Base-by-base conservation (phyloP, 1,139 yeast genomes). In the Saccharomyces hybrid region DNA sequence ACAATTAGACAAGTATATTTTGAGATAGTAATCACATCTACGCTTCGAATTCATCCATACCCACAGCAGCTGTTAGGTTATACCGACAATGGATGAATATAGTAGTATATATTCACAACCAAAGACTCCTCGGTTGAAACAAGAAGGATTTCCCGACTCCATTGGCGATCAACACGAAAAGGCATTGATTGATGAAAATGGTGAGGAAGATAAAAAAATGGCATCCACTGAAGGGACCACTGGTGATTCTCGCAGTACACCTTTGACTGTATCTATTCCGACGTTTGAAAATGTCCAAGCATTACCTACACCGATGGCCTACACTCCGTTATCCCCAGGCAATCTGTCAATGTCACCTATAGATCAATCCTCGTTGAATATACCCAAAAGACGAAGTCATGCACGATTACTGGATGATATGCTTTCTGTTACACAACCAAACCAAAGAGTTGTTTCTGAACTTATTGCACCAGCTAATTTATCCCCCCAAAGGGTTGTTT, bases 271-370 rank as follows among this genome's bases (percentile, higher is more conserved):
- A 9, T 49, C 57, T 16, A 61, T 58, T 9, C 62, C 67, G 29
- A 53, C 59, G 2, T 67, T 64, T 48, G 66, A 59, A 9, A 59
- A 59, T 44, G 59, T 65, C 25, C 60, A 62, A 5, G 55, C 58
- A 25, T 52, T 68, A 38, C 71, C 71, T 1, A 68, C 71, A 2
- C 71, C 71, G 41, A 62, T 67, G 64, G 54, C 59, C 2, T 66
- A 64, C 50, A 59, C 64, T 8, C 68, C 69, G 3, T 23, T 51
- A 19, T 59, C 66, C 6, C 68, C 70, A 8, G 57, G 54, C 6
- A 34, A 38, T 13, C 44, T 52, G 8, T 47, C 58, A 5, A 38
- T 53, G 47, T 62, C 66, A 13, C 66, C 66, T n/a, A 50, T 23
- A 23, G 46, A 29, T 31, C 52, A 19, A 3, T 26, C 48, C 27